Conservation (phyloP, 345 rosid genomes). For the Eucalyptus polyanthemos region DNA sequence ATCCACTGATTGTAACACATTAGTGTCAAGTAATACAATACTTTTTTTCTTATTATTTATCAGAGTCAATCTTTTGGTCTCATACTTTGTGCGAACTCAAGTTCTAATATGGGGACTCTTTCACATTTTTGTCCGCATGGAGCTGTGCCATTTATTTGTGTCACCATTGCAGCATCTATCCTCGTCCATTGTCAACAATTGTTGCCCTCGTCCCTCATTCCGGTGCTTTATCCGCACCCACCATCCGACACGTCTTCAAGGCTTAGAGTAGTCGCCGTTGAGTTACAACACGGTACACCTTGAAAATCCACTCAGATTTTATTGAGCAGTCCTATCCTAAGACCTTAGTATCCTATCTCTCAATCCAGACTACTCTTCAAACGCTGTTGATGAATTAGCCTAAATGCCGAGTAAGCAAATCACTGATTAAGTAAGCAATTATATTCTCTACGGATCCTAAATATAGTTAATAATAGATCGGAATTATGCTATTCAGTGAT, state of each 20-base stretch:
- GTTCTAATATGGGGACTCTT: background rate
- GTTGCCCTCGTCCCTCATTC: background rate
- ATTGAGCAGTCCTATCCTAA: background rate
- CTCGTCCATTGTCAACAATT: background rate
- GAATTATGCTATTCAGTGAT: background rate
- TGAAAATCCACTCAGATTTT: background rate
- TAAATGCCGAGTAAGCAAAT: background rate
- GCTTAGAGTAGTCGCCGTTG: background rate
- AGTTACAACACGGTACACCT: background rate
- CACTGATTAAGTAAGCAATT: background rate
- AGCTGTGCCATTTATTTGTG: background rate
- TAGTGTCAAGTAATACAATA: background rate
- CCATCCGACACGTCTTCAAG: background rate
- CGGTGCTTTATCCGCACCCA: background rate
- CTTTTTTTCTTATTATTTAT: background rate
- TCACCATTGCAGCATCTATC: background rate
- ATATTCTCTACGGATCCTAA: background rate
- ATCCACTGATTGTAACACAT: background rate
- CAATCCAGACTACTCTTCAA: no score
- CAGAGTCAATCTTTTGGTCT: background rate
- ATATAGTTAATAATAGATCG: rapidly evolving
- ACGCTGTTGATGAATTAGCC: background rate
- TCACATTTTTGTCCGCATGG: background rate
- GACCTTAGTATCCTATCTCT: no score
- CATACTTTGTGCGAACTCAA: background rate